phyloP scores from a whole-genome alignment of 768 basidiomycete genomes.

The Pleurotus citrinopileatus region DNA sequence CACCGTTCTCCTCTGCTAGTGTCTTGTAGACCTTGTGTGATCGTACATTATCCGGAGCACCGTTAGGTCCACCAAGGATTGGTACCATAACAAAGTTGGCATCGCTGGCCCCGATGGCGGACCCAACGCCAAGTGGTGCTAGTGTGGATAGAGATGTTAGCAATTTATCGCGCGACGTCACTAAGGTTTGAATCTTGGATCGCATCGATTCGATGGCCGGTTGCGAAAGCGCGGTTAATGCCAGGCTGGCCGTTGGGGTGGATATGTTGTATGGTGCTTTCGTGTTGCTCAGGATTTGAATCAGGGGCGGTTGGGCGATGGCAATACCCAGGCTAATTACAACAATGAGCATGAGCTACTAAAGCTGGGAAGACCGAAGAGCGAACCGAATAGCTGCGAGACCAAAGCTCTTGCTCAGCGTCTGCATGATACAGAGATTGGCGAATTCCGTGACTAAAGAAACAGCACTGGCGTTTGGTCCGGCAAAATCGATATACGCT shows the following conservation, averaged over 20 bases:
- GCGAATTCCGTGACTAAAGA: slow-evolving; percentile 75
- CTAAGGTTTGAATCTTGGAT: slow-evolving; percentile 57
- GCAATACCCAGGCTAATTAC: slow-evolving; percentile 80
- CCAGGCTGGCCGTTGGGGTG: slow-evolving; percentile 82
- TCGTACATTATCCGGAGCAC: slow-evolving; percentile 54
- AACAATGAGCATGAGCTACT: not conserved
- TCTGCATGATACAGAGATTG: slow-evolving; percentile 95
- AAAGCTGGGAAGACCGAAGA: not conserved
- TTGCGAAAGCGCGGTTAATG: slow-evolving; percentile 72
- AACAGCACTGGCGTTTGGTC: slow-evolving; percentile 57
- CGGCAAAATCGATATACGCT: slow-evolving; percentile 94
- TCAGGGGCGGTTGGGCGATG: slow-evolving; percentile 83
- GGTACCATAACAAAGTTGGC: slow-evolving; percentile 91
- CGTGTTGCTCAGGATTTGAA: slow-evolving; percentile 89
- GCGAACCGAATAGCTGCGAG: slow-evolving; percentile 90
- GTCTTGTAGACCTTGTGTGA: slow-evolving; percentile 69
- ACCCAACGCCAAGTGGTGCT: slow-evolving; percentile 53
- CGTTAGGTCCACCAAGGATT: slow-evolving; percentile 49
- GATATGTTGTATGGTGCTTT: slow-evolving; percentile 99
- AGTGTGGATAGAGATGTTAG: slow-evolving; percentile 47
- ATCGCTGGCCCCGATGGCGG: slow-evolving; percentile 73
- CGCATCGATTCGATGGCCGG: slow-evolving; percentile 61
- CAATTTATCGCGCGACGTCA: slow-evolving; percentile 55
- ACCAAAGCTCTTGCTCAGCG: slow-evolving; percentile 94
- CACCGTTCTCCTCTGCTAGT: slow-evolving; percentile 80